Evolutionary conservation across 495 filamentous ascomycete genomes (phyloP), one percentile per base, ranked within the genome.

Genomic region (Jackrogersella minutella): DNA sequence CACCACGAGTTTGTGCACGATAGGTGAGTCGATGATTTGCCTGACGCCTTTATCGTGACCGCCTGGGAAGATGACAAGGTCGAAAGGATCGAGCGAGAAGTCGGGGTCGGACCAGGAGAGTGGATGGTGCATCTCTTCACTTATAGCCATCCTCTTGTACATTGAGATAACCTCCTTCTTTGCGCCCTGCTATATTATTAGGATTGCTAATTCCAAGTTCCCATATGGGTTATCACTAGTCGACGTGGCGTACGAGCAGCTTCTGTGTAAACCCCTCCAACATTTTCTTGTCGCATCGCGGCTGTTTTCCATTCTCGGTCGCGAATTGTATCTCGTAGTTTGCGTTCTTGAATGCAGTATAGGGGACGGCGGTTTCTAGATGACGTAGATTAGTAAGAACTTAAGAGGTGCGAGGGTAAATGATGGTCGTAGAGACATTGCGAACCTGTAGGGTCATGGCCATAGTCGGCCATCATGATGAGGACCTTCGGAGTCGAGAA

Each of bases 381-480:
- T 58, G 5, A 21, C 7, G n/a, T 11, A 28, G 6, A 44, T 61
- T 47, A 60, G 33, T n/a, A n/a, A 46, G 17, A 36, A 10, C 0
- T 56, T 14, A 24, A 41, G 26, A 26, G 17, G 33, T 34, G 40
- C 24, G 31, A 41, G 31, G 30, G 4, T 10, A 52, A n/a, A 40
- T 16, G 30, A 34, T 14, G 39, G 33, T 16, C 7, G 1, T 40
- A 14, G 16, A 24, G 10, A 30, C 19, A 43, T 24, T n/a, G 46
- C 58, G 52, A 10, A 84, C 83, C 83, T 49, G 83, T 85, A 9
- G 82, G 83, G 64, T 86, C 84, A 64, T 86, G 81, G 53, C 84
- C 84, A 56, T 86, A 84, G 60, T 86, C 82, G 22, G 82, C 76
- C 83, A 86, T 84, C 43, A 82, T 66, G 31, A 85, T 78, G 28